These are phyloP conservation scores for Phtheirospermum japonicum DNA, from an alignment of 257 asterid genomes.

Conservation along the genomic window DNA sequence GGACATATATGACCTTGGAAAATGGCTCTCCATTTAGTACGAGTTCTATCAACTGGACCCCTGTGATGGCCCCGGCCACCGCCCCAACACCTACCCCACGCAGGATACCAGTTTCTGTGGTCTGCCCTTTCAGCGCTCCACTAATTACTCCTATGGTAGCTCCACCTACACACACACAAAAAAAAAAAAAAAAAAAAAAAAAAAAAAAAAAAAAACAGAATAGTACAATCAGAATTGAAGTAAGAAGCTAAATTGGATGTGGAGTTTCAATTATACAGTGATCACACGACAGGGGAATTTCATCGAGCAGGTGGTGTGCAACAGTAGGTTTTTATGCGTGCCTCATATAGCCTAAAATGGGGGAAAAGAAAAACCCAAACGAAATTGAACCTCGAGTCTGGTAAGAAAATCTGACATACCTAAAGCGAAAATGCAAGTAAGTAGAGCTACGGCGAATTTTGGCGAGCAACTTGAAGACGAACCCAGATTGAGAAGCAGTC, in stretches of 20 bases:
- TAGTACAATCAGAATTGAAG: too few relatives aligned
- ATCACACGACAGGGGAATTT: slow-evolving; percentile 23
- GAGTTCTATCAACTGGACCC: slow-evolving; percentile 77
- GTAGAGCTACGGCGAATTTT: slow-evolving; percentile 42
- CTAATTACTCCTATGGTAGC: slow-evolving; percentile 67
- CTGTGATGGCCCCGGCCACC: slow-evolving; percentile 81
- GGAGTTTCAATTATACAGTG: too few relatives aligned
- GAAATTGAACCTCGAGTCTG: not conserved
- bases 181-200: too few relatives aligned
- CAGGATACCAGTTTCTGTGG: slow-evolving; percentile 81
- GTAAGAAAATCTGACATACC: slow-evolving; percentile 36
- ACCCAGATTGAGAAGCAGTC: slow-evolving; percentile 28
- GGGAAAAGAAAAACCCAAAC: not conserved
- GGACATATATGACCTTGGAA: slow-evolving; percentile 64
- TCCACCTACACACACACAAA: slow-evolving; percentile 53
- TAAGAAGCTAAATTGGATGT: not conserved
- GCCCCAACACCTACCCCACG: slow-evolving; percentile 93
- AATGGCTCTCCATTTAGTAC: slow-evolving; percentile 72
- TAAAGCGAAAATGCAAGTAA: slow-evolving; percentile 59
- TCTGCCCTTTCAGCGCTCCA: slow-evolving; percentile 90
- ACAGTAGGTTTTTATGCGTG: too few relatives aligned
- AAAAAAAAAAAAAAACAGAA: not conserved
- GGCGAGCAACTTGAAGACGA: slow-evolving; percentile 39
- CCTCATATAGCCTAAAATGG: not conserved
- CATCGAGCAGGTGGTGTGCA: slow-evolving; percentile 30